phyloP scores from a whole-genome alignment of 768 basidiomycete genomes.

The Pleurotus ostreatus region DNA sequence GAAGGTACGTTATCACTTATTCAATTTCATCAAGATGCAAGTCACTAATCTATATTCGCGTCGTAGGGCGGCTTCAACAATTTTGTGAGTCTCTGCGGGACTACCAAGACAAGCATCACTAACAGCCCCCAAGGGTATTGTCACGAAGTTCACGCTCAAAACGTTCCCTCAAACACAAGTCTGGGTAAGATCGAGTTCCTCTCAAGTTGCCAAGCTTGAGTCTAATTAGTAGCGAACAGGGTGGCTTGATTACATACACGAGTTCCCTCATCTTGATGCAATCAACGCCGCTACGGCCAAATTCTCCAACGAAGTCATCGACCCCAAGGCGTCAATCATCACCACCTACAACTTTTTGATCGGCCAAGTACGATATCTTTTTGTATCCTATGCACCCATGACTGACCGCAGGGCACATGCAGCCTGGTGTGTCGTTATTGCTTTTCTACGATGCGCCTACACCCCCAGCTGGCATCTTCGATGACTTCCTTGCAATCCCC shows the following conservation, averaged over 20 bases:
- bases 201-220: background rate
- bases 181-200: constrained; percentile 40
- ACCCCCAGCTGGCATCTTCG: constrained; percentile 46
- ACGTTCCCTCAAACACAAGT: constrained; percentile 51
- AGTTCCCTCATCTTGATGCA: constrained; percentile 15
- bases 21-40: too few relatives aligned
- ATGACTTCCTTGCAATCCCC: constrained; percentile 45
- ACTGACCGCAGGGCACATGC: background rate
- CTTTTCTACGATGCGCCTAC: constrained; percentile 60
- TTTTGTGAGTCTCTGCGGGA: constrained; percentile 28
- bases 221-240: constrained; percentile 26
- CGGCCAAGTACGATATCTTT: constrained; percentile 11
- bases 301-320: constrained; percentile 36
- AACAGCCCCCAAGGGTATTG: constrained; percentile 39
- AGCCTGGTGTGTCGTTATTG: constrained; percentile 24
- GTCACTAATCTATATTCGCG: too few relatives aligned
- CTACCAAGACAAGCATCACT: background rate
- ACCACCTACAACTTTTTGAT: constrained; percentile 37
- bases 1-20: constrained; percentile 21
- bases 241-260: constrained; percentile 40
- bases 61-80: constrained; percentile 64
- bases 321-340: constrained; percentile 50
- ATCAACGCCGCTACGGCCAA: constrained; percentile 33
- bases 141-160: constrained; percentile 53
- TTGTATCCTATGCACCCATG: background rate